These are phyloP conservation scores for Dipodascus geniculatus DNA, from an alignment of 805 yeast genomes.

Conservation along the genomic window DNA sequence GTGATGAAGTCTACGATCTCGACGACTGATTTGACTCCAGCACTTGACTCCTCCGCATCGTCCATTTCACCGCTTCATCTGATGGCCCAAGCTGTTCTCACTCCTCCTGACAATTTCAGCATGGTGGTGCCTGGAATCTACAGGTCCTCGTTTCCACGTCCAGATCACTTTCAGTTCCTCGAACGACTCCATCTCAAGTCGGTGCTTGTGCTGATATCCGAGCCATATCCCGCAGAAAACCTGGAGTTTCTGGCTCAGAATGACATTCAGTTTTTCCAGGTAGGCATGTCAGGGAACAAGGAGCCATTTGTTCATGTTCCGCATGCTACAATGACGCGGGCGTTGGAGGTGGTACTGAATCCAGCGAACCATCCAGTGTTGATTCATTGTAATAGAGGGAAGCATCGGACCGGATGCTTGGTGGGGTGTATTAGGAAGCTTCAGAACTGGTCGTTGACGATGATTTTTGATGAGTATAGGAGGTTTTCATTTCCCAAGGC, in stretches of 20 bases:
- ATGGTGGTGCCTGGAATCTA: conserved; percentile 70
- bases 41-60: too few relatives aligned
- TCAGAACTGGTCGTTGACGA: conserved; percentile 86
- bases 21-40: too few relatives aligned
- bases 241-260: conserved; percentile 47
- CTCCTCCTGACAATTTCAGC: conserved; percentile 86
- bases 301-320: conserved; percentile 32
- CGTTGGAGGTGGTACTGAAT: conserved; percentile 67
- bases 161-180: conserved; percentile 68
- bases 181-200: conserved; percentile 53
- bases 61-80: neutral
- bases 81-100: neutral
- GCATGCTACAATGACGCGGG: conserved; percentile 58
- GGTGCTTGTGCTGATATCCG: conserved; percentile 77
- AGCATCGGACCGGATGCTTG: conserved; percentile 92
- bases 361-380: conserved; percentile 86
- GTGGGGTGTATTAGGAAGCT: conserved; percentile 84
- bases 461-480: conserved; percentile 92
- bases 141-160: conserved; percentile 81
- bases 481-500: conserved; percentile 92
- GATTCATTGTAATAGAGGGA: conserved; percentile 93
- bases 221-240: conserved; percentile 78
- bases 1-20: too few relatives aligned
- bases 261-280: conserved; percentile 62
- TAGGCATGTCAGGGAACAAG: conserved; percentile 91